Evolutionary conservation across 2,329 filamentous ascomycete species (phyloP).

Genomic region (Penicillium decumbens): DNA sequence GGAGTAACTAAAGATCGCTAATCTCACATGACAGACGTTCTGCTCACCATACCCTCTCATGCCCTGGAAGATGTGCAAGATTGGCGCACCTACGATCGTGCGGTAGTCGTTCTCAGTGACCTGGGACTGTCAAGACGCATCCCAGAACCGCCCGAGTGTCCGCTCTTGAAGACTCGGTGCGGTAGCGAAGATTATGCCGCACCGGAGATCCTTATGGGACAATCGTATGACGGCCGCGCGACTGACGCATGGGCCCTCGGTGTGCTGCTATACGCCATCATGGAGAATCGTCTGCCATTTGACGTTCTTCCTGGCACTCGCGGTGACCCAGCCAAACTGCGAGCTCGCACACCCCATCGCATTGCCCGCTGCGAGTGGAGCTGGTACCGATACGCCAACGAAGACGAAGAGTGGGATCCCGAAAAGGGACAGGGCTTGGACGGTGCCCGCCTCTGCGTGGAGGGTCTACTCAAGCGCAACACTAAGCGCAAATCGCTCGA

Average conservation of each 20-base stretch:
- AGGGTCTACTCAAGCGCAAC: constrained; percentile 76
- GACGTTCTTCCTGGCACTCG: constrained; percentile 75
- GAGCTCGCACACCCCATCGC: constrained; percentile 81
- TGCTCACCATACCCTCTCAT: constrained; percentile 72
- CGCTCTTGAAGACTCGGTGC: constrained; percentile 87
- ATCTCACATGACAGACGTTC: constrained; percentile 60
- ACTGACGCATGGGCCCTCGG: constrained; percentile 95
- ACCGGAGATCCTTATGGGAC: constrained; percentile 91
- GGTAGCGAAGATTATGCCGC: constrained; percentile 97
- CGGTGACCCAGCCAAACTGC: constrained; percentile 68
- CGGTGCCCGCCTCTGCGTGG: constrained; percentile 75
- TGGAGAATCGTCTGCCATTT: constrained; percentile 90
- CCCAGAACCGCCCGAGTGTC: constrained; percentile 65
- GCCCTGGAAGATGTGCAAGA: constrained; percentile 64
- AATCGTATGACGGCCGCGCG: constrained; percentile 85
- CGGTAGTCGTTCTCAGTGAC: constrained; percentile 84
- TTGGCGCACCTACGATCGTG: constrained; percentile 72
- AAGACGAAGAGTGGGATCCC: constrained; percentile 80
- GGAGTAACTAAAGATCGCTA: constrained; percentile 15
- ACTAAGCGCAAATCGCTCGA: constrained; percentile 71
- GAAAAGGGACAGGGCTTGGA: constrained; percentile 61
- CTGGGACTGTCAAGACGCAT: constrained; percentile 84
- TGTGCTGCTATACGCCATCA: constrained; percentile 84
- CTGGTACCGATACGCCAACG: constrained; percentile 80
- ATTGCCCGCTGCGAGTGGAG: constrained; percentile 94